Evolutionary conservation across 169 alveolate genomes (phyloP).

Genomic region (Eimeria necatrix): DNA sequence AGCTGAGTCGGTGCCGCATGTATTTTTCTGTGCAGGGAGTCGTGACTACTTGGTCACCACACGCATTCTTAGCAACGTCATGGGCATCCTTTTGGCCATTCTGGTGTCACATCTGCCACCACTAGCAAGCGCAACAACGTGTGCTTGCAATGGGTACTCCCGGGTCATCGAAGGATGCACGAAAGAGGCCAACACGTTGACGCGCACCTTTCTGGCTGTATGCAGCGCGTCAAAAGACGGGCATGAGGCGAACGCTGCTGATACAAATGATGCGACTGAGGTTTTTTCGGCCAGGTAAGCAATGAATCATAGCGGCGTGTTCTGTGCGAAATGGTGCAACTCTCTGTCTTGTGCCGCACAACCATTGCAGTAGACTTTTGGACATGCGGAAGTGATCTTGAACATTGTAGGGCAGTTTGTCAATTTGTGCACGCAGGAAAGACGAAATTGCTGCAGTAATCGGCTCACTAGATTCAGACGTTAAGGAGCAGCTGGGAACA

Average conservation of each 20-base stretch:
- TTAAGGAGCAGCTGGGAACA: background rate
- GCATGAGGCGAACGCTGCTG: background rate
- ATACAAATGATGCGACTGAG: background rate
- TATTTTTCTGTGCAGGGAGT: slow-evolving; percentile 48
- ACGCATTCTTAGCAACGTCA: slow-evolving; percentile 58
- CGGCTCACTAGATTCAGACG: slow-evolving; percentile 4
- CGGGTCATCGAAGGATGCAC: slow-evolving; percentile 53
- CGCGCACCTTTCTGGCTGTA: slow-evolving; percentile 17
- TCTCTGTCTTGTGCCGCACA: too few species aligned
- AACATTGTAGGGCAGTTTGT: too few species aligned
- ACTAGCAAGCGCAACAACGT: slow-evolving; percentile 52
- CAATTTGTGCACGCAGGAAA: too few species aligned
- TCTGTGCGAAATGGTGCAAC: too few species aligned
- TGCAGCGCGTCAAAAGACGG: slow-evolving; percentile 23
- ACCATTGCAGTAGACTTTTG: too few species aligned
- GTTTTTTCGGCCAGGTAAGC: too few species aligned
- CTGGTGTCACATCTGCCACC: slow-evolving; percentile 76
- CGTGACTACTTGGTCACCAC: slow-evolving; percentile 68
- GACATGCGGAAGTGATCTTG: too few species aligned
- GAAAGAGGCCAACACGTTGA: slow-evolving; percentile 31
- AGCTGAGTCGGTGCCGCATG: background rate
- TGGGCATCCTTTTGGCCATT: slow-evolving; percentile 76
- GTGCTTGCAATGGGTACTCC: slow-evolving; percentile 22
- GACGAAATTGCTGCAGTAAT: slow-evolving; percentile 19
- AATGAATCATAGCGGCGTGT: too few species aligned